Percentiles rank a stretch among this genome's conserved stretches.
These are phyloP conservation scores for Apiotrichum gamsii DNA, from an alignment of 1,284 basidiomycete species.

Conservation along the genomic window DNA sequence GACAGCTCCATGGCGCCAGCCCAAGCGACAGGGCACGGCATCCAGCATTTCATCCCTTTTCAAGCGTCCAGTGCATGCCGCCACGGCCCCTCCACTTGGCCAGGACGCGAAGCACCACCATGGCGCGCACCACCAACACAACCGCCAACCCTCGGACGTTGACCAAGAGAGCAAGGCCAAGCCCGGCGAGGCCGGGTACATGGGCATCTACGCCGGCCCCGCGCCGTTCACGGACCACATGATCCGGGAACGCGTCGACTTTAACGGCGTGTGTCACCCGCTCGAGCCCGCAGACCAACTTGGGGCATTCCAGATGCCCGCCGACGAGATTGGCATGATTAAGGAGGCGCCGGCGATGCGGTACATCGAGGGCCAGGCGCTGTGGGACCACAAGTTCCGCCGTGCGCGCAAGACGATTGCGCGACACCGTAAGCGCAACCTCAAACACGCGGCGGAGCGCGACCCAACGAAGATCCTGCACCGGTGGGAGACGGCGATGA, in stretches of 20 bases:
- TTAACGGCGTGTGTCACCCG: conserved; percentile 66
- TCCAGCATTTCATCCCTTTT: no score
- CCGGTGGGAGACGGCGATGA: neutral
- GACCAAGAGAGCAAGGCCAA: conserved; percentile 15
- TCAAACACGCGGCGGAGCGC: conserved; percentile 29
- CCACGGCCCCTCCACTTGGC: no score
- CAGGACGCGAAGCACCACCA: neutral
- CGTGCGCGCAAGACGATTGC: conserved; percentile 32
- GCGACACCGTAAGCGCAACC: conserved; percentile 38
- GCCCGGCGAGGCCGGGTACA: conserved; percentile 60
- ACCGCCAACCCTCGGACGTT: neutral
- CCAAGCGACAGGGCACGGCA: no score
- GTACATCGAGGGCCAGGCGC: conserved; percentile 44
- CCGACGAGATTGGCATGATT: conserved; percentile 54
- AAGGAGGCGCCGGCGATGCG: conserved; percentile 49
- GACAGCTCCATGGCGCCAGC: no score
- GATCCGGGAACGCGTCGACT: conserved; percentile 83
- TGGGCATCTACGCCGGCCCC: conserved; percentile 54
- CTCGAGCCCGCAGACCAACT: conserved; percentile 68
- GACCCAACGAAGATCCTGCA: conserved; percentile 18
- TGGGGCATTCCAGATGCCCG: conserved; percentile 57
- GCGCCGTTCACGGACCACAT: conserved; percentile 52
- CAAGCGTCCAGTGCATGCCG: no score
- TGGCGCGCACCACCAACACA: neutral
- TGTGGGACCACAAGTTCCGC: conserved; percentile 45